Evolutionary conservation across 148 eudicot genomes (phyloP).

Genomic region (Fagopyrum esculentum): DNA sequence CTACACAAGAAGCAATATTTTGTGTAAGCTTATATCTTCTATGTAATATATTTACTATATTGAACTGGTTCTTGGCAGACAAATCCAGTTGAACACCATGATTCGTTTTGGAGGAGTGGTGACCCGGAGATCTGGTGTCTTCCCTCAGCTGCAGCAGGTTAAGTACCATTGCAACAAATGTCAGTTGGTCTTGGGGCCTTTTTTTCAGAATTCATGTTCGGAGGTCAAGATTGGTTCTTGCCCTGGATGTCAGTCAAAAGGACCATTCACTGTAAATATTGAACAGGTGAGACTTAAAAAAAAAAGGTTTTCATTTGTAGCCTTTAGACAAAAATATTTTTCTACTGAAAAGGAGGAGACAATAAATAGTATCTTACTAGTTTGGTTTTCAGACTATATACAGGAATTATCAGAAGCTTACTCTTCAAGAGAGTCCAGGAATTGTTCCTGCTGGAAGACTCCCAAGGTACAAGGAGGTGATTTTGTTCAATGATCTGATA

Average conservation of each 20-base stretch:
- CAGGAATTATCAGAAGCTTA: slow-evolving; percentile 92
- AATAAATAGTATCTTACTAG: slow-evolving; percentile 10
- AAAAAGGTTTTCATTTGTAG: not conserved
- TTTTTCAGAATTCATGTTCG: slow-evolving; percentile 84
- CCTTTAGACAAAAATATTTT: not conserved
- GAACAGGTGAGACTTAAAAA: slow-evolving; percentile 53
- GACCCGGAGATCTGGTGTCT: slow-evolving; percentile 91
- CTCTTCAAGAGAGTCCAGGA: slow-evolving; percentile 96
- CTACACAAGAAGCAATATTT: not conserved
- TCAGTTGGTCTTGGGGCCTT: slow-evolving; percentile 80
- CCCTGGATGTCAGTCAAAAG: slow-evolving; percentile 97
- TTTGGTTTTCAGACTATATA: slow-evolving; percentile 62
- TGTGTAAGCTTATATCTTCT: not conserved
- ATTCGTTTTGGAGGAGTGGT: slow-evolving; percentile 97
- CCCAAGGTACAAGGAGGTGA: slow-evolving; percentile 97
- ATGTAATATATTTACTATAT: not conserved
- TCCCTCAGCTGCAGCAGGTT: slow-evolving; percentile 93
- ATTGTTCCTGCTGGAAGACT: slow-evolving; percentile 96
- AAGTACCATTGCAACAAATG: slow-evolving; percentile 96
- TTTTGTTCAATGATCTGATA: slow-evolving; percentile 83
- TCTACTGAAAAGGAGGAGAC: not conserved
- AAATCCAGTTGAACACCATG: slow-evolving; percentile 94
- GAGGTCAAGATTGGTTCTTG: slow-evolving; percentile 98
- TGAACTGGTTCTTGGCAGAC: slow-evolving; percentile 37
- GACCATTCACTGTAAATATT: slow-evolving; percentile 87